These are phyloP conservation scores for Cladosporium halotolerans DNA, from an alignment of 2,329 filamentous ascomycete genomes.

Conservation along the genomic window DNA sequence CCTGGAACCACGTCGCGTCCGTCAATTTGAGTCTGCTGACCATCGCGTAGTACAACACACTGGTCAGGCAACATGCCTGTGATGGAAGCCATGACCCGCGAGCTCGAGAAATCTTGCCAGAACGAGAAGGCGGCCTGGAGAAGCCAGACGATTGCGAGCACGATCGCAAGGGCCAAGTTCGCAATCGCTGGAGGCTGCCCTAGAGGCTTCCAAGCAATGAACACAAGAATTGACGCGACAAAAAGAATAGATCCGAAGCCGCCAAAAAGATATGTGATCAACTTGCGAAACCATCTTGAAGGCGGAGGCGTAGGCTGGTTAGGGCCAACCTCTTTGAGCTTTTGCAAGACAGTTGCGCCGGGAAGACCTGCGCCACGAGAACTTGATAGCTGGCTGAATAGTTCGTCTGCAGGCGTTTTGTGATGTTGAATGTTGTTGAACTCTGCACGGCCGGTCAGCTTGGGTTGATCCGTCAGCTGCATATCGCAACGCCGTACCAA, in stretches of 20 bases:
- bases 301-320: conserved; percentile 63
- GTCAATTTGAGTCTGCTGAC: conserved; percentile 34
- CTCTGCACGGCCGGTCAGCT: conserved; percentile 16
- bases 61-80: conserved; percentile 73
- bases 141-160: conserved; percentile 63
- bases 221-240: conserved; percentile 63
- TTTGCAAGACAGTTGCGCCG: conserved; percentile 48
- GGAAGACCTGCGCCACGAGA: conserved; percentile 56
- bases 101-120: conserved; percentile 66
- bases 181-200: conserved; percentile 64
- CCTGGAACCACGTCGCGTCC: conserved; percentile 60
- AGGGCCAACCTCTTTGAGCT: conserved; percentile 55
- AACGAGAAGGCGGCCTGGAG: conserved; percentile 52
- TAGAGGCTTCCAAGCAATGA: conserved; percentile 69
- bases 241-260: conserved; percentile 70
- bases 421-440: conserved; percentile 60
- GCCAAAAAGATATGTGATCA: conserved; percentile 67
- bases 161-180: conserved; percentile 67
- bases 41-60: conserved; percentile 59
- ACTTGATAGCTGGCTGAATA: conserved; percentile 54
- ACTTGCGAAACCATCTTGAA: conserved; percentile 52
- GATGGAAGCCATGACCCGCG: conserved; percentile 71
- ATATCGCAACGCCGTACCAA: conserved; percentile 21
- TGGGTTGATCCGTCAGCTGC: background rate
- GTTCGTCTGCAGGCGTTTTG: conserved; percentile 50